Base-by-base conservation (phyloP, 345 rosid genomes). In the Moringa oleifera region DNA sequence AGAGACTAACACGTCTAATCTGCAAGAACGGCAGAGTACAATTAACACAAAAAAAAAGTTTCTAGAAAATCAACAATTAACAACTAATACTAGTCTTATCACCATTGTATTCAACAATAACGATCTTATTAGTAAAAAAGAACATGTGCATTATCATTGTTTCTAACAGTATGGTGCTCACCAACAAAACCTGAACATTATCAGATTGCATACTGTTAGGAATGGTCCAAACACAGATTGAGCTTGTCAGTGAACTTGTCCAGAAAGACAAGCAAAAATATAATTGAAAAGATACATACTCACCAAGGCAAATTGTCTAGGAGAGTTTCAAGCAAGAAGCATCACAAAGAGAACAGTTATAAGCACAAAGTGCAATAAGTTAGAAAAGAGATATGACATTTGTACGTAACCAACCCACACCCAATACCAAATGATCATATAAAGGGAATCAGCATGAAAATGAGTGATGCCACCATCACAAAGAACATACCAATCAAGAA, bases 261-360 rank as follows among this genome's bases (percentile, higher is more conserved):
- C 23, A 21, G 20, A 31, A 28, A 59, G 31, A 57, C 52, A 31
- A 58, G 41, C 45, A 11, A 53, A 53, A 23, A 20, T 10, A 20
- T 55, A 45, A 18, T n/a, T 12, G 20, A 59, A 52, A 41, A 41
- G 13, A 41, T 33, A 18, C 94, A 75, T 89, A 92, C 98, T 93
- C 93, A 89, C 63, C 89, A 68, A 66, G 98, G 98, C 83, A 92
- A 81, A 73, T 92, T 96, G 77, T 92, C 98, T 92, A 91, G 71
- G 70, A 46, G 79, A 71, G 74, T 81, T 72, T 78, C 70, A 67
- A 71, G 64, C 28, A 58, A 59, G 33, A 41, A 16, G 47, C 47
- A 9, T 15, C 9, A 41, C 13, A 41, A 41, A 41, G 17, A 41
- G 47, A 41, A 41, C 6, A 16, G 47, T 41, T 41, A 41, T 16